Percentiles rank a stretch among this genome's conserved stretches.
These are phyloP conservation scores for Kwoniella bestiolae DNA, from an alignment of 768 basidiomycete species.

Conservation along the genomic window DNA sequence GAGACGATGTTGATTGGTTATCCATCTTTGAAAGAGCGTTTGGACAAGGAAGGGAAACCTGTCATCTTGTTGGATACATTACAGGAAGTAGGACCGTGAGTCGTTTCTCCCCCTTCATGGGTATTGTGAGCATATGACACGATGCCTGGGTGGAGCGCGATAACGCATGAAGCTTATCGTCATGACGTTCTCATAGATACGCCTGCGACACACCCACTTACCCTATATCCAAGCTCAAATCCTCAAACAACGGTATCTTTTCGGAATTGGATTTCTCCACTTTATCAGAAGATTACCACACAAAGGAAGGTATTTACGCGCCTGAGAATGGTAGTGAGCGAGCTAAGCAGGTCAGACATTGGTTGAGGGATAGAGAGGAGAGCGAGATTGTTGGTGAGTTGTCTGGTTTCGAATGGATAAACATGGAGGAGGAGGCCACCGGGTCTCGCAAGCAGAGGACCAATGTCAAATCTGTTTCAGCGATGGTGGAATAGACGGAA, in stretches of 20 bases:
- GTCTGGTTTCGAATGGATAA: too few relatives aligned
- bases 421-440: too few relatives aligned
- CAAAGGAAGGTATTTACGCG: constrained; percentile 50
- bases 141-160: not conserved
- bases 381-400: constrained; percentile 52
- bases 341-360: constrained; percentile 45
- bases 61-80: constrained; percentile 52
- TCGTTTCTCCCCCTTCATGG: constrained; percentile 8
- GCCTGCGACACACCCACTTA: constrained; percentile 42
- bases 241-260: constrained; percentile 47
- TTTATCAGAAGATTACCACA: constrained; percentile 46
- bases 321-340: constrained; percentile 28
- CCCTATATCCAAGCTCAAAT: constrained; percentile 30
- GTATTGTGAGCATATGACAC: not conserved
- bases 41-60: constrained; percentile 41
- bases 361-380: constrained; percentile 52
- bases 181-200: constrained; percentile 9
- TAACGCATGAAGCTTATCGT: not conserved
- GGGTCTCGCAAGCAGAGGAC: too few relatives aligned
- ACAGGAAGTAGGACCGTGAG: constrained; percentile 52
- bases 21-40: constrained; percentile 34
- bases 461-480: not conserved
- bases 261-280: constrained; percentile 44
- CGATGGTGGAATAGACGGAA: too few relatives aligned
- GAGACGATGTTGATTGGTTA: constrained; percentile 48